Conservation (phyloP, 352 stramenopile species). For the Phytopythium oedochilum region DNA sequence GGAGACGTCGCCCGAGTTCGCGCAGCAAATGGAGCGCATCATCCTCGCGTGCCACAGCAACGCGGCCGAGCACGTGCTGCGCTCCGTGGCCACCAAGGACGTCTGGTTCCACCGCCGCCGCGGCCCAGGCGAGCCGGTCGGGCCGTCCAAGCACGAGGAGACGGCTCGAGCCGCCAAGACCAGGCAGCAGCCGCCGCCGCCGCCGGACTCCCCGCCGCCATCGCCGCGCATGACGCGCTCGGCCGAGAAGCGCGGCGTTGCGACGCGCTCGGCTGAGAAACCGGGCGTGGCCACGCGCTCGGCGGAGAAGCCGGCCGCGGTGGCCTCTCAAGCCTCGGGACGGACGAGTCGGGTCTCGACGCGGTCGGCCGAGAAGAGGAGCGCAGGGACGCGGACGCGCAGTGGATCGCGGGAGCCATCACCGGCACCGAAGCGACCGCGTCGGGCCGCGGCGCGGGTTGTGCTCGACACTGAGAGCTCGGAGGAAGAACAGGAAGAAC, state of each 20-base stretch:
- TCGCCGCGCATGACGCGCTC: background rate
- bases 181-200: constrained; percentile 5
- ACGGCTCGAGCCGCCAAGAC: background rate
- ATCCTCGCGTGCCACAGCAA: constrained; percentile 64
- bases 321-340: constrained; percentile 6
- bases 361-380: constrained; percentile 15
- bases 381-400: constrained; percentile 9
- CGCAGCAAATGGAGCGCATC: constrained; percentile 61
- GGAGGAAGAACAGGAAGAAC: constrained; percentile 16
- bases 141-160: background rate
- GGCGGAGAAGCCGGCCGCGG: background rate
- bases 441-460: constrained; percentile 9
- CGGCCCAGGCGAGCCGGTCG: background rate
- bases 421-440: constrained; percentile 19
- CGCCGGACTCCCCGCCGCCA: constrained; percentile 4
- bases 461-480: constrained; percentile 12
- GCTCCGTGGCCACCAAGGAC: constrained; percentile 57
- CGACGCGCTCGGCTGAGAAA: constrained; percentile 10
- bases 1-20: constrained; percentile 50
- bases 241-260: background rate
- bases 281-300: constrained; percentile 8
- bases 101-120: constrained; percentile 43
- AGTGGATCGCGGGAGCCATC: constrained; percentile 5
- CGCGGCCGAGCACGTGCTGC: constrained; percentile 41
- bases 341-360: constrained; percentile 8